Conservation (phyloP, 2,329 filamentous ascomycete genomes). For the Aspergillus phoenicis region DNA sequence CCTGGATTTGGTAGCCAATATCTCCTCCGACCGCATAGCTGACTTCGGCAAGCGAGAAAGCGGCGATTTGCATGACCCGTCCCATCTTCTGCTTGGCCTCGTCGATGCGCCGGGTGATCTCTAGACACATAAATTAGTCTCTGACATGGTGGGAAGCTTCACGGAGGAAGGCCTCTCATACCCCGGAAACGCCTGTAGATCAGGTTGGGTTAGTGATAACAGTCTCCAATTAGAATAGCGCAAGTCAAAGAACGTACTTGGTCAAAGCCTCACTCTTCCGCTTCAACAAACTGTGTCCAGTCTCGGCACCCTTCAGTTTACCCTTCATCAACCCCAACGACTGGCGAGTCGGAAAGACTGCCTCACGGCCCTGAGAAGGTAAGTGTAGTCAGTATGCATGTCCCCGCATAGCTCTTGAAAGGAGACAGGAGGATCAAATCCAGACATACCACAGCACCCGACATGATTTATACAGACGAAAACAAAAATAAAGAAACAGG, state of each 20-base stretch:
- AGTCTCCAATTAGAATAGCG: not conserved
- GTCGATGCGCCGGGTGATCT: constrained; percentile 95
- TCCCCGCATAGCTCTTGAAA: too few species aligned
- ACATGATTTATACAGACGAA: constrained; percentile 27
- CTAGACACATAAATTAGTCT: constrained; percentile 51
- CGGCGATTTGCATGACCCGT: constrained; percentile 97
- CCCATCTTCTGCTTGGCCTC: constrained; percentile 99
- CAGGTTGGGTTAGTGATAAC: constrained; percentile 24
- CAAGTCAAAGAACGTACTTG: constrained; percentile 63
- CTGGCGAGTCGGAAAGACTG: constrained; percentile 97
- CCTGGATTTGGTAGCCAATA: constrained; percentile 95
- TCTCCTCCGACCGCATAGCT: constrained; percentile 95
- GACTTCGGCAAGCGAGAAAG: constrained; percentile 95
- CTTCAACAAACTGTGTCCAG: constrained; percentile 91
- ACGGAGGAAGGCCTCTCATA: constrained; percentile 46
- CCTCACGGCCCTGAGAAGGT: constrained; percentile 75
- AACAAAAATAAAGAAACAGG: constrained; percentile 1
- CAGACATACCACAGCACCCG: constrained; percentile 37
- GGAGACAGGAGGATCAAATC: not conserved
- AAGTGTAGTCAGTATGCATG: constrained; percentile 15
- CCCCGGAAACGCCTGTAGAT: constrained; percentile 78
- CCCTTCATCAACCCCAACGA: constrained; percentile 96
- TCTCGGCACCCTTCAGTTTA: constrained; percentile 92
- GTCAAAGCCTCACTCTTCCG: constrained; percentile 97
- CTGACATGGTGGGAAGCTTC: constrained; percentile 23